These are phyloP conservation scores for Suhomyces sp. DNA, from an alignment of 805 yeast genomes.

Conservation along the genomic window DNA sequence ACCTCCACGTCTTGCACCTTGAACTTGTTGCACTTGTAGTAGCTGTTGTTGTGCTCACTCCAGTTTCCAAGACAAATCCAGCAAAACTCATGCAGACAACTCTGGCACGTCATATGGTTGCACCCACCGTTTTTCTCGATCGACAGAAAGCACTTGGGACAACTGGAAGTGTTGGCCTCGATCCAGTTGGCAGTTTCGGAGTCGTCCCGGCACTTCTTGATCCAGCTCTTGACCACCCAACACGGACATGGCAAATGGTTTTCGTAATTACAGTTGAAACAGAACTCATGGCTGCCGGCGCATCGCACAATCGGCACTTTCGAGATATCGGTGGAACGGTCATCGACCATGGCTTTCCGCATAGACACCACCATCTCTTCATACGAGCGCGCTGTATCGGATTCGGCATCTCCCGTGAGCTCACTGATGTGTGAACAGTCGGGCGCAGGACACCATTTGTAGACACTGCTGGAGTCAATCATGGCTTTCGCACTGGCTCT, in stretches of 20 bases:
- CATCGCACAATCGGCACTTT: conserved; percentile 71
- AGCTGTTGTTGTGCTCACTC: conserved; percentile 61
- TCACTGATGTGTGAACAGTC: conserved; percentile 49
- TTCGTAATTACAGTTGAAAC: conserved; percentile 71
- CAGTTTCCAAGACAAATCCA: conserved; percentile 88
- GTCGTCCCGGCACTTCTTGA: conserved; percentile 76
- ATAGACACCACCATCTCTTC: background rate
- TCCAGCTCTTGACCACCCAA: conserved; percentile 64
- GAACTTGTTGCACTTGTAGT: conserved; percentile 65
- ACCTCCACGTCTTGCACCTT: conserved; percentile 32
- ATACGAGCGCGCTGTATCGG: background rate
- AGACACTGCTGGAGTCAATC: conserved; percentile 48
- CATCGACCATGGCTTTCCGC: conserved; percentile 1
- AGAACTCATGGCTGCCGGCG: conserved; percentile 63
- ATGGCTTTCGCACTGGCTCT: conserved; percentile 46
- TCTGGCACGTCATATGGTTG: conserved; percentile 89
- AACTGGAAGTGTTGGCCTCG: conserved; percentile 73
- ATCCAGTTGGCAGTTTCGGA: conserved; percentile 89
- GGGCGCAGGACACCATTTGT: conserved; percentile 81
- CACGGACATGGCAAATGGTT: conserved; percentile 89
- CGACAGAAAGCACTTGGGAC: conserved; percentile 75
- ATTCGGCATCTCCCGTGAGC: conserved; percentile 17
- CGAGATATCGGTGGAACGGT: conserved; percentile 9
- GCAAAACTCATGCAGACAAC: conserved; percentile 79
- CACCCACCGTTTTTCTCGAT: conserved; percentile 97